phyloP scores from a whole-genome alignment of 306 rosid species.

The Malus sieversii region DNA sequence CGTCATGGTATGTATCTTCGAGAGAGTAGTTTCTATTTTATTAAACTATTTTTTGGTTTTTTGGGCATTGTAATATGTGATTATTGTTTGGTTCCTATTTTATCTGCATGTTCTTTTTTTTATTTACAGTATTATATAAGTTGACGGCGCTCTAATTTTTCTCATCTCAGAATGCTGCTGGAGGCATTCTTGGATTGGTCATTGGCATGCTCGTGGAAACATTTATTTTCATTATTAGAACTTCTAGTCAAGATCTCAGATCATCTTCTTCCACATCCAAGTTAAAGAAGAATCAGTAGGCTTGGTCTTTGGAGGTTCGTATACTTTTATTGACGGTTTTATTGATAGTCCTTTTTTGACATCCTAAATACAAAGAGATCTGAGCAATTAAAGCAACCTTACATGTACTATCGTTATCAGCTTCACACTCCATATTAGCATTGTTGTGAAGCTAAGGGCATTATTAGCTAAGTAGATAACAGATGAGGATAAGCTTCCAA shows the following conservation, averaged over 20 bases:
- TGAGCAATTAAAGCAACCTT: neutral
- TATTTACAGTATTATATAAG: neutral
- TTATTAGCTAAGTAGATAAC: neutral
- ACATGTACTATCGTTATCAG: neutral
- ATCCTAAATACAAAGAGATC: neutral
- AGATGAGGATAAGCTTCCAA: neutral
- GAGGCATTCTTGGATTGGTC: slow-evolving; percentile 82
- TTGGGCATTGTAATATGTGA: neutral
- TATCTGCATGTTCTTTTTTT: neutral
- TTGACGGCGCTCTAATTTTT: neutral
- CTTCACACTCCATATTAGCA: neutral
- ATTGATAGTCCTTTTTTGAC: too few relatives aligned
- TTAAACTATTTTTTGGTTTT: neutral
- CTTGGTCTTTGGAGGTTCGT: neutral
- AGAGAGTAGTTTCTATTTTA: neutral
- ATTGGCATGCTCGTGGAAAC: slow-evolving; percentile 89
- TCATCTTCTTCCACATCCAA: slow-evolving; percentile 38
- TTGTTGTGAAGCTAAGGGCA: neutral
- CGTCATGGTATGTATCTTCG: slow-evolving; percentile 59
- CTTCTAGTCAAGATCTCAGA: slow-evolving; percentile 30
- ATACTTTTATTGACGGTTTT: neutral
- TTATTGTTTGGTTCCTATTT: neutral
- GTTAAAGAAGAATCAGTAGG: slow-evolving; percentile 63
- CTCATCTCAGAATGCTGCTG: slow-evolving; percentile 67
- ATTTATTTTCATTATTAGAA: slow-evolving; percentile 71